Conservation (phyloP, 192 early-diverging fungal species). For the Coemansia umbellata region DNA sequence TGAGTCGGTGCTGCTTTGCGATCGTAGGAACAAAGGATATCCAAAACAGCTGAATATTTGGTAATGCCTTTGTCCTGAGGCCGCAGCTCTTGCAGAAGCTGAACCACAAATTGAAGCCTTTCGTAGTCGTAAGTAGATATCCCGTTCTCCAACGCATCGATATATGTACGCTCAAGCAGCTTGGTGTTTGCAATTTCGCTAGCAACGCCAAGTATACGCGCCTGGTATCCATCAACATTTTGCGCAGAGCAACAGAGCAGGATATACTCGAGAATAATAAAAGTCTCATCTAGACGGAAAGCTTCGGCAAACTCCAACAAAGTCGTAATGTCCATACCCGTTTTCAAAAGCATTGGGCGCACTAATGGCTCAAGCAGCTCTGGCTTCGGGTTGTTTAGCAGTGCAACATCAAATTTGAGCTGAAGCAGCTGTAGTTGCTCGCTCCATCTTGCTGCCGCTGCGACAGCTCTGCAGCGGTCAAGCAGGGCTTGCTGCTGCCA, state of each 20-base stretch:
- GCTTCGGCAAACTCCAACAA: conserved; percentile 62
- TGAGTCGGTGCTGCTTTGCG: conserved; percentile 37
- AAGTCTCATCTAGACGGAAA: conserved; percentile 52
- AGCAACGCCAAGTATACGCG: conserved; percentile 45
- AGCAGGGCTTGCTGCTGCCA: conserved; percentile 67
- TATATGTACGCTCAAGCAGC: conserved; percentile 46
- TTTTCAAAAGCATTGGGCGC: conserved; percentile 56
- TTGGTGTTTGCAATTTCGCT: conserved; percentile 58
- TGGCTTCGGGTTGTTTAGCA: conserved; percentile 44
- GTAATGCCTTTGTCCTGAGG: conserved; percentile 39
- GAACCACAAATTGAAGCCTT: conserved; percentile 56
- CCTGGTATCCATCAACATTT: conserved; percentile 45
- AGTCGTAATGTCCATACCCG: conserved; percentile 57
- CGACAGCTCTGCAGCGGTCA: conserved; percentile 55
- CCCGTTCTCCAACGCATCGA: conserved; percentile 42
- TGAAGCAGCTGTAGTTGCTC: conserved; percentile 60
- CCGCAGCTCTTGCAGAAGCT: conserved; percentile 51
- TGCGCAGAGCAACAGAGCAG: conserved; percentile 32
- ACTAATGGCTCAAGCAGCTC: conserved; percentile 57
- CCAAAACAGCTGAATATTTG: conserved; percentile 50
- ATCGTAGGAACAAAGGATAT: conserved; percentile 55
- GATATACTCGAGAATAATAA: conserved; percentile 46
- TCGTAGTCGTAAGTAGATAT: conserved; percentile 67
- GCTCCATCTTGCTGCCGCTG: conserved; percentile 63
- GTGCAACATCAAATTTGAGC: conserved; percentile 57